Evolutionary conservation across 1,139 yeast species (phyloP).

Genomic region (Hemisphaericaspora subhashii): DNA sequence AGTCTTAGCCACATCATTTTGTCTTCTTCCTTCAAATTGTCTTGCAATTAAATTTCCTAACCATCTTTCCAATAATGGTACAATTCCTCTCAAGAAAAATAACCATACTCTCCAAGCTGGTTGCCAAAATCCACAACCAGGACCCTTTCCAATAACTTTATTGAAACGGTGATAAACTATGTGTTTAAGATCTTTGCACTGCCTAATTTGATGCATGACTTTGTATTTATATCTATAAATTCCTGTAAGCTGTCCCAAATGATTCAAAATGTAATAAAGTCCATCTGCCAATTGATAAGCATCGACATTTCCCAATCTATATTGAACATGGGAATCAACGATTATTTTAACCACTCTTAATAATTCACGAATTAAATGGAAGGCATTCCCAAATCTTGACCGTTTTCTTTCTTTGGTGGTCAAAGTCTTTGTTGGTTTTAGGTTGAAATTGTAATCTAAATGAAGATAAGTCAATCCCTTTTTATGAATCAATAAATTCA

Average conservation of each 20-base stretch:
- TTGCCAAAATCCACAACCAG: constrained; percentile 99
- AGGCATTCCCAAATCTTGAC: constrained; percentile 95
- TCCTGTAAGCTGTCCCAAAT: constrained; percentile 94
- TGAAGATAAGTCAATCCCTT: constrained; percentile 91
- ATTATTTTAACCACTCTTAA: constrained; percentile 76
- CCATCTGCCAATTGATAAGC: constrained; percentile 96
- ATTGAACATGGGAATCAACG: constrained; percentile 94
- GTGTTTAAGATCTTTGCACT: constrained; percentile 93
- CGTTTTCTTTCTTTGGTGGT: constrained; percentile 96
- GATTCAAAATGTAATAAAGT: constrained; percentile 82
- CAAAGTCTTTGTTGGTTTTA: constrained; percentile 93
- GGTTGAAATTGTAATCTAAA: constrained; percentile 90
- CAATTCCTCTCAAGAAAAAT: constrained; percentile 87
- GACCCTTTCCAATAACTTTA: constrained; percentile 86
- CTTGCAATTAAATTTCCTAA: constrained; percentile 86
- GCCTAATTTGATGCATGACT: constrained; percentile 97
- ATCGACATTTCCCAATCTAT: constrained; percentile 84
- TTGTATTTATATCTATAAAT: constrained; percentile 94
- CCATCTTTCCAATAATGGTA: constrained; percentile 93
- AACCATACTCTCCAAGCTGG: constrained; percentile 99
- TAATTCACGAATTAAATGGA: constrained; percentile 89
- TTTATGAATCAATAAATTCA: constrained; percentile 84
- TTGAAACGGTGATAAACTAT: constrained; percentile 84
- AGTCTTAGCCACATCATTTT: constrained; percentile 90
- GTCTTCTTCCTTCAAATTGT: constrained; percentile 93